A percentile compares a stretch with the other conserved stretches of the same genome.
These are phyloP conservation scores for Podila clonocystis DNA, from an alignment of 192 early-diverging fungal genomes.

Conservation along the genomic window DNA sequence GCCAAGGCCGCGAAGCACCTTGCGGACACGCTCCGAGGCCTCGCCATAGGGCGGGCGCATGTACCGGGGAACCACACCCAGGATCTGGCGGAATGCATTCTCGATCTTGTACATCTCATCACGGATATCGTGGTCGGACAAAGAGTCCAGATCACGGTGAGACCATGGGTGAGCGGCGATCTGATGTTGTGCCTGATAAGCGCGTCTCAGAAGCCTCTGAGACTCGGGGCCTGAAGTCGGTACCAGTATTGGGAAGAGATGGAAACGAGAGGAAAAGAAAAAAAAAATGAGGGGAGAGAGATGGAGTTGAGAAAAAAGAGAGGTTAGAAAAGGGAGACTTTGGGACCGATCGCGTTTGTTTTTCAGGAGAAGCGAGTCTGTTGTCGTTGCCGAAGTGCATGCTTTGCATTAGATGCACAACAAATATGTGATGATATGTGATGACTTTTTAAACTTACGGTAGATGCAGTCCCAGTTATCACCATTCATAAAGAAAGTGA, in stretches of 20 bases:
- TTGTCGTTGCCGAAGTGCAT: no score
- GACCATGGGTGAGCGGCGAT: slow-evolving; percentile 71
- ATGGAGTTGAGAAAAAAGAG: neutral
- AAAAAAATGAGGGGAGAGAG: slow-evolving; percentile 3
- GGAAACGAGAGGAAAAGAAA: neutral
- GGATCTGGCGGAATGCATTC: slow-evolving; percentile 56
- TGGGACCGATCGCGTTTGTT: no score
- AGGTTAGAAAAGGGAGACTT: neutral
- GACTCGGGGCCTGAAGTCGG: slow-evolving; percentile 23
- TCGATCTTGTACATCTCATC: slow-evolving; percentile 61
- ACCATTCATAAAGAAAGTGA: slow-evolving; percentile 77
- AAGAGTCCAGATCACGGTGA: slow-evolving; percentile 52
- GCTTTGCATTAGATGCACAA: no score
- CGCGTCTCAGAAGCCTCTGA: slow-evolving; percentile 28
- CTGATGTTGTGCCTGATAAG: slow-evolving; percentile 61
- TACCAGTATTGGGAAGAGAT: neutral
- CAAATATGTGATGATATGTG: slow-evolving; percentile 23
- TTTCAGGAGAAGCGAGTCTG: no score
- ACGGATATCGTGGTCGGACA: slow-evolving; percentile 57
- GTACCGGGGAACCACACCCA: slow-evolving; percentile 65
- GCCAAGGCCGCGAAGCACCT: slow-evolving; percentile 27
- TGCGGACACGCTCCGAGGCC: slow-evolving; percentile 17
- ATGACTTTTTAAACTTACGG: slow-evolving; percentile 47
- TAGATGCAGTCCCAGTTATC: slow-evolving; percentile 53
- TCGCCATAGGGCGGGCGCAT: slow-evolving; percentile 68